A percentile compares a stretch with the other conserved stretches of the same genome.
Conservation (phyloP, 257 asterid genomes). For the Lavandula angustifolia region DNA sequence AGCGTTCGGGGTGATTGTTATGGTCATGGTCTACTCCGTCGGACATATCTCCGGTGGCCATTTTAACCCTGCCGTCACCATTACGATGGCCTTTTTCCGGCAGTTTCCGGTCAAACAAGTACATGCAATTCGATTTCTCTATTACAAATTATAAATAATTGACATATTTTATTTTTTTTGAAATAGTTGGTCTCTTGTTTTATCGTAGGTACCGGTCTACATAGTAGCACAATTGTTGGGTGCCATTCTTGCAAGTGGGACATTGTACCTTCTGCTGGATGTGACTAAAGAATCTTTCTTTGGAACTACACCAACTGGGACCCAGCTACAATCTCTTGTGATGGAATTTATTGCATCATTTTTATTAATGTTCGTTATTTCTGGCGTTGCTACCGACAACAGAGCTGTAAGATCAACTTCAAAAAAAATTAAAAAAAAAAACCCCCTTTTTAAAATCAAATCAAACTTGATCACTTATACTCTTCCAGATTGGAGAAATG, state of each 20-base stretch:
- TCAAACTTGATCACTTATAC: neutral
- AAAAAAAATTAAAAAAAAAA: too few species aligned
- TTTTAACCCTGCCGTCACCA: constrained; percentile 76
- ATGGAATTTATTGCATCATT: constrained; percentile 57
- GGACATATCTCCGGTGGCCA: constrained; percentile 77
- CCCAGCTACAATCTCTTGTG: constrained; percentile 49
- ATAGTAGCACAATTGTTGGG: constrained; percentile 57
- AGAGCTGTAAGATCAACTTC: constrained; percentile 47
- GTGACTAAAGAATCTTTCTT: constrained; percentile 40
- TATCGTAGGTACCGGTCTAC: constrained; percentile 59
- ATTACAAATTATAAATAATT: too few species aligned
- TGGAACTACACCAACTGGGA: constrained; percentile 55
- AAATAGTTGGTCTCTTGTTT: too few species aligned
- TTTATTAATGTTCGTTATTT: constrained; percentile 69
- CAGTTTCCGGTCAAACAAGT: constrained; percentile 59
- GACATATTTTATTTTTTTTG: too few species aligned
- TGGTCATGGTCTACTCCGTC: constrained; percentile 68
- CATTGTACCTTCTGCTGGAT: constrained; percentile 52
- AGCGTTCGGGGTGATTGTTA: constrained; percentile 55
- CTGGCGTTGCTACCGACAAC: constrained; percentile 75
- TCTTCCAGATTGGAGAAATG: constrained; percentile 59
- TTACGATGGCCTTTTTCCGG: constrained; percentile 57
- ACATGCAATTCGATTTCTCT: too few species aligned
- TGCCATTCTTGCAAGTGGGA: constrained; percentile 61
- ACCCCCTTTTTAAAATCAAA: neutral